These are phyloP conservation scores for Rhodotorula sp. DNA, from an alignment of 1,284 basidiomycete genomes.

Conservation along the genomic window DNA sequence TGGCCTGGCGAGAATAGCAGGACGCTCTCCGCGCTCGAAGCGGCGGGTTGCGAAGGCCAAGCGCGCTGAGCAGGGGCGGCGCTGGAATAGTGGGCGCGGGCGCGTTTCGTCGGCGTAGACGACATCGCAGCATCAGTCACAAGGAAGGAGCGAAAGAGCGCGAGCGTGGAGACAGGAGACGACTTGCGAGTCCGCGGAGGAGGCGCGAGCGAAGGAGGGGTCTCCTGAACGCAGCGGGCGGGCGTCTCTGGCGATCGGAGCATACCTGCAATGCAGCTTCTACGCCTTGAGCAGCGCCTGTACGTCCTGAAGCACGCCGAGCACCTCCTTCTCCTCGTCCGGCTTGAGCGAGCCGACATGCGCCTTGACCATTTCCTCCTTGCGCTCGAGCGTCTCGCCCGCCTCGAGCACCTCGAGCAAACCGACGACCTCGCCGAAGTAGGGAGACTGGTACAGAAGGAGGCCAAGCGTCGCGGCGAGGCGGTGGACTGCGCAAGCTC, in stretches of 20 bases:
- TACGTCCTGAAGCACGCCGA: slow-evolving; percentile 18
- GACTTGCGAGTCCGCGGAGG: not conserved
- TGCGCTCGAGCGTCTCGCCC: slow-evolving; percentile 12
- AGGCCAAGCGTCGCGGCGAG: slow-evolving; percentile 44
- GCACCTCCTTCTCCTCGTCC: not conserved
- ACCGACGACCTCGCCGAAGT: slow-evolving; percentile 16
- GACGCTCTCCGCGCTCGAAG: not conserved
- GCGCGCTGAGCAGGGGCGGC: not conserved
- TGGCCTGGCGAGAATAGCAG: not conserved
- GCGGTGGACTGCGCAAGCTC: slow-evolving; percentile 41
- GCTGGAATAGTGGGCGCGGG: not conserved
- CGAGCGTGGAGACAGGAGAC: not conserved
- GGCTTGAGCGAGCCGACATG: not conserved
- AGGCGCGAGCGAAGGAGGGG: not conserved
- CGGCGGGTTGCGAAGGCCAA: not conserved
- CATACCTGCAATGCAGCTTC: not conserved
- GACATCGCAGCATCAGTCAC: no score
- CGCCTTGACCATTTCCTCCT: slow-evolving; percentile 10
- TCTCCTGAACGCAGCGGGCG: no score
- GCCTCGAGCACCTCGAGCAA: slow-evolving; percentile 40
- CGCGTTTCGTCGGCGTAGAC: not conserved
- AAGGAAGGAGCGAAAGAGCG: not conserved
- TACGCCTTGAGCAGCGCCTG: not conserved
- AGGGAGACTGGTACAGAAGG: slow-evolving; percentile 40
- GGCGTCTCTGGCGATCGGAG: no score